Evolutionary conservation across 805 yeast species (phyloP).

Genomic region (Yamadazyma paraphyllophila): DNA sequence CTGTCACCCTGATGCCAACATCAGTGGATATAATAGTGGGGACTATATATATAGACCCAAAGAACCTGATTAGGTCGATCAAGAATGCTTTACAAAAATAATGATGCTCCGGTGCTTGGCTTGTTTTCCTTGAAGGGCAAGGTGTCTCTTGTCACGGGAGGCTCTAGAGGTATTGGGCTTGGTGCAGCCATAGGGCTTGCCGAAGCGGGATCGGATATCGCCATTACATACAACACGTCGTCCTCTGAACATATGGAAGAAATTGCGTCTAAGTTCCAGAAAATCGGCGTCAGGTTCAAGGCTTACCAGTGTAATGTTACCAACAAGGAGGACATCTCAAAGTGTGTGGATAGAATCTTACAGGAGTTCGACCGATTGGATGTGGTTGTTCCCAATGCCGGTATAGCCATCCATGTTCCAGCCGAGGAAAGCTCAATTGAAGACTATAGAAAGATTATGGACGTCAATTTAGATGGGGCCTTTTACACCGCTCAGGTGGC

Average conservation of each 20-base stretch:
- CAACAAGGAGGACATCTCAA: constrained; percentile 30
- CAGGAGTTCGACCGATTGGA: constrained; percentile 38
- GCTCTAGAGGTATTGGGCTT: constrained; percentile 45
- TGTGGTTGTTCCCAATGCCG: constrained; percentile 46
- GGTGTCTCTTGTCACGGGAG: constrained; percentile 43
- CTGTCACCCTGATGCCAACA: constrained; percentile 1
- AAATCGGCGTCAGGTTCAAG: constrained; percentile 17
- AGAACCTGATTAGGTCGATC: background rate
- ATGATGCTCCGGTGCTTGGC: constrained; percentile 25
- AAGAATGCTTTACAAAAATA: constrained; percentile 15
- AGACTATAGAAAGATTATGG: constrained; percentile 33
- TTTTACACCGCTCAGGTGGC: constrained; percentile 48
- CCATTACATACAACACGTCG: constrained; percentile 28
- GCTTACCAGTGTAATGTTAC: constrained; percentile 46
- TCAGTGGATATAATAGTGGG: background rate
- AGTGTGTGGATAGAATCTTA: constrained; percentile 28
- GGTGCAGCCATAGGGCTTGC: constrained; percentile 45
- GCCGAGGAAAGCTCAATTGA: constrained; percentile 36
- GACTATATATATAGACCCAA: background rate
- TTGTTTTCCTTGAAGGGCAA: constrained; percentile 40
- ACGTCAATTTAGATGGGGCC: constrained; percentile 44
- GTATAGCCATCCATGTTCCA: constrained; percentile 36
- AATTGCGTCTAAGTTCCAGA: constrained; percentile 9
- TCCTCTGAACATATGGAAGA: constrained; percentile 11
- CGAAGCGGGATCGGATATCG: constrained; percentile 40